phyloP scores from a whole-genome alignment of 257 asterid genomes.

The Leptodermis oblonga region DNA sequence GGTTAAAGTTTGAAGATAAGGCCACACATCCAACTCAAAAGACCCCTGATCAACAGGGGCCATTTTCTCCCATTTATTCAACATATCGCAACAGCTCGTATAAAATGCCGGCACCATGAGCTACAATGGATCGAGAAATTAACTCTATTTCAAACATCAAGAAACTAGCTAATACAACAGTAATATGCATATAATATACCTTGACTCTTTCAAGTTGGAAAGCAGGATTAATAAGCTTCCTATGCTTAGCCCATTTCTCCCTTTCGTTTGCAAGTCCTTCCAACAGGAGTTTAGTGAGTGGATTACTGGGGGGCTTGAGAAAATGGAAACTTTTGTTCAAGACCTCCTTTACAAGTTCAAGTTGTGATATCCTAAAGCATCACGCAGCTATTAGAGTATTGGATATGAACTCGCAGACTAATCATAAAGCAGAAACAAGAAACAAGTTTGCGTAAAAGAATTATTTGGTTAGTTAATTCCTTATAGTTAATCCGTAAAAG shows the following conservation, averaged over 20 bases:
- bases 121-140: neutral
- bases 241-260: conserved; percentile 32
- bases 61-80: conserved; percentile 26
- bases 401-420: too few relatives aligned
- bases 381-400: too few relatives aligned
- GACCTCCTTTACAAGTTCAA: conserved; percentile 20
- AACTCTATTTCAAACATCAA: neutral
- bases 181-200: too few relatives aligned
- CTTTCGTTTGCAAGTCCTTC: conserved; percentile 21
- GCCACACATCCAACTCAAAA: conserved; percentile 27
- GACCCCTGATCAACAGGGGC: conserved; percentile 4
- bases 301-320: conserved; percentile 21
- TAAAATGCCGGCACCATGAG: conserved; percentile 24
- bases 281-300: conserved; percentile 6
- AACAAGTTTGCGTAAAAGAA: too few relatives aligned
- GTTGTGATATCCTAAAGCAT: too few relatives aligned
- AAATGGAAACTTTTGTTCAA: conserved; percentile 14
- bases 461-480: too few relatives aligned
- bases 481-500: too few relatives aligned
- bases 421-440: too few relatives aligned
- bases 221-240: conserved; percentile 29
- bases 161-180: neutral
- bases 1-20: conserved; percentile 22
- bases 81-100: conserved; percentile 12
- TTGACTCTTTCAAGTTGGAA: conserved; percentile 23